phyloP scores from a whole-genome alignment of 306 rosid species.

The Malus orientalis region DNA sequence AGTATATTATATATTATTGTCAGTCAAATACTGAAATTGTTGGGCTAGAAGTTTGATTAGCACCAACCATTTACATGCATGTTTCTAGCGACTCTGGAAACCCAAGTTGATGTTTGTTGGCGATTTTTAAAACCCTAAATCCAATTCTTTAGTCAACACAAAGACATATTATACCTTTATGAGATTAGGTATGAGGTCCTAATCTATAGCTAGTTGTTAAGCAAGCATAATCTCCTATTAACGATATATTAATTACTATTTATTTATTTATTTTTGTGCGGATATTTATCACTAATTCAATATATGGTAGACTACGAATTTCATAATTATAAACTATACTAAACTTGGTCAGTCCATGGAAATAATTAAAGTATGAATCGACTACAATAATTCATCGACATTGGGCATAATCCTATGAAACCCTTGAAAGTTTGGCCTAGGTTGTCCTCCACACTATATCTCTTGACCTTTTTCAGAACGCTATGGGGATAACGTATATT shows the following conservation, averaged over 20 bases:
- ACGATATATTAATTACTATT: background rate
- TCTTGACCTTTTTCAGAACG: background rate
- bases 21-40: background rate
- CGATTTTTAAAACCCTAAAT: background rate
- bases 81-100: background rate
- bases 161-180: background rate
- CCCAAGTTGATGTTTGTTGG: constrained; percentile 6
- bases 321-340: background rate
- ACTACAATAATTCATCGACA: background rate
- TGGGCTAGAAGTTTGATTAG: background rate
- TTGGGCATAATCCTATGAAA: background rate
- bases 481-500: background rate
- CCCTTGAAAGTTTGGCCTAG: background rate
- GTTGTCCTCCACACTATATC: background rate
- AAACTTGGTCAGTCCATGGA: background rate
- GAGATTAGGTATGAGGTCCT: constrained; percentile 3
- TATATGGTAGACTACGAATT: background rate
- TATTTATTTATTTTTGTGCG: too few relatives aligned
- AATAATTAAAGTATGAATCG: background rate
- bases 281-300: background rate
- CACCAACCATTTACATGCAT: background rate
- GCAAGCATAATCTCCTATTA: constrained; percentile 6
- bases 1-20: background rate
- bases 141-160: constrained; percentile 1
- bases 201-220: background rate